Evolutionary conservation across 768 basidiomycete species (phyloP), one percentile per base, ranked within the genome.

Genomic region (Mycena haematopus): DNA sequence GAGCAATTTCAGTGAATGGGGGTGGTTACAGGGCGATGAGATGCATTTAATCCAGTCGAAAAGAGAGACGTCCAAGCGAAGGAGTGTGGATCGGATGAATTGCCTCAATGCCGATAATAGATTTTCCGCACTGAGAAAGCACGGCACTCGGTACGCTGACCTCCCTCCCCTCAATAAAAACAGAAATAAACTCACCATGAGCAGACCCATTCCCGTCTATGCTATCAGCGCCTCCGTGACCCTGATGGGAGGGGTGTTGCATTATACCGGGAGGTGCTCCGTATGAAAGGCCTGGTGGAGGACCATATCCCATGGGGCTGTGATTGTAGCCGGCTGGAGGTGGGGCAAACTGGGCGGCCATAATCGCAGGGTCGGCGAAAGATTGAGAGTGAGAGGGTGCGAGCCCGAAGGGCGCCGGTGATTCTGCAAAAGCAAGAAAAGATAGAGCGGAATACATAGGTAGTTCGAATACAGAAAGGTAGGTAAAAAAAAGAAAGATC

Each of bases 81-180:
- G 73, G 73, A 72, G 74, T 67, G 74, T 69, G 68, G 65, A 74
- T 75, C 74, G 72, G 76, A 75, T 67, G 77, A 24, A 76, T 67
- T 77, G 72, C 67, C 80, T 91, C 81, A 91, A 80, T 83, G 84
- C 74, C 84, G 87, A 84, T 86, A 81, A 78, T 85, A 85, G 79
- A 85, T 79, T 84, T 87, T 89, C 87, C 89, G 89, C 87, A 90
- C 90, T 92, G 89, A 80, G 79, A 90, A 91, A 89, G 90, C 81
- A 90, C 87, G 88, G 89, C 77, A 79, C 89, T 92, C 83, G 91
- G 90, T 91, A 92, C 88, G 84, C 84, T 86, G 87, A 82, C 88
- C 89, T 85, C 89, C 90, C 88, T 89, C 90, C 89, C 89, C 88
- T 85, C 74, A 77, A 76, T 76, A 73, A 78, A 77, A 73, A 75